Conservation (phyloP, 78 protist genomes). For the Tieghemostelium lacteum region DNA sequence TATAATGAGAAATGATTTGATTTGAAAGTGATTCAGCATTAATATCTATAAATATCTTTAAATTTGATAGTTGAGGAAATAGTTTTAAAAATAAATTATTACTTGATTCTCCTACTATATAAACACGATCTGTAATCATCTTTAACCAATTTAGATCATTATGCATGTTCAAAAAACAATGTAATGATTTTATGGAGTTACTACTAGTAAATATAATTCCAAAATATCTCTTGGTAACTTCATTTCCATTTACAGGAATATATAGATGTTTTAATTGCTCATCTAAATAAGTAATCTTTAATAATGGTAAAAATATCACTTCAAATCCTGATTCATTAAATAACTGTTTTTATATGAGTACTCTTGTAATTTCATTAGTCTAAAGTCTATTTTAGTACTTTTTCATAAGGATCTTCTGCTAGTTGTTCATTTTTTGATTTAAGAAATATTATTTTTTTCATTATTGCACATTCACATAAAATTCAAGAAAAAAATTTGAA, state of each 20-base stretch:
- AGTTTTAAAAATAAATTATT: neutral
- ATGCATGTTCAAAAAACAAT: neutral
- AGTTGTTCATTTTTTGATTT: conserved; percentile 2
- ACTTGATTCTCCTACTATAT: conserved; percentile 29
- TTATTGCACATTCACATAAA: too few relatives aligned
- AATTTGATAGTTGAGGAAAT: neutral
- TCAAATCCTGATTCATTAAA: conserved; percentile 1
- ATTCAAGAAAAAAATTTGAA: too few relatives aligned
- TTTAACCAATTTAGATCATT: neutral
- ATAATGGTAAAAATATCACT: neutral
- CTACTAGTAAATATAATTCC: neutral
- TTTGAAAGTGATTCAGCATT: conserved; percentile 19
- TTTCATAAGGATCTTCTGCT: conserved; percentile 2
- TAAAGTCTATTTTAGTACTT: neutral
- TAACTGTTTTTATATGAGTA: neutral
- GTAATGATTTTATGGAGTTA: neutral
- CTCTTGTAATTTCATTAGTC: neutral
- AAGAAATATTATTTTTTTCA: conserved; percentile 18
- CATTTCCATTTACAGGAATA: neutral
- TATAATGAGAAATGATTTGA: neutral
- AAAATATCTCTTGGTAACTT: neutral
- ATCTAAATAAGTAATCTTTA: neutral
- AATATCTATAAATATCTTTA: too few relatives aligned
- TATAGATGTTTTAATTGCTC: neutral
- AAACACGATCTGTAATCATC: neutral